Percentiles rank a stretch among this genome's conserved stretches.
Evolutionary conservation across 2,329 filamentous ascomycete species (phyloP).

Genomic region (Daldinia eschscholtzii): DNA sequence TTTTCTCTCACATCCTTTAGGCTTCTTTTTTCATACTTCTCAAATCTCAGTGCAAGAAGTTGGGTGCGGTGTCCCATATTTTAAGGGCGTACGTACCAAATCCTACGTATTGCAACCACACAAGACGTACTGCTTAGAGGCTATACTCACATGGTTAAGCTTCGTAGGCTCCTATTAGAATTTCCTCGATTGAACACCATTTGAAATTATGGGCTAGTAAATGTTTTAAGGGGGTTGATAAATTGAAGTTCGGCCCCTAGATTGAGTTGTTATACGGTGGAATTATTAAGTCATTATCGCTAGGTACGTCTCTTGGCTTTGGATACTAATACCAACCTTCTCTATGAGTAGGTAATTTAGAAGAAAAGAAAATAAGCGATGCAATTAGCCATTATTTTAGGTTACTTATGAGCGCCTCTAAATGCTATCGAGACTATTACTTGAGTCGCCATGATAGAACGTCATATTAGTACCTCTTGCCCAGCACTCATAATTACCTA

Average conservation of each 20-base stretch:
- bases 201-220: no score
- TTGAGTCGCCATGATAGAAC: background rate
- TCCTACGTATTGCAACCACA: background rate
- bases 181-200: no score
- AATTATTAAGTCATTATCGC: background rate
- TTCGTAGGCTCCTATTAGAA: background rate
- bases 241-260: background rate
- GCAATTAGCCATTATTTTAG: background rate
- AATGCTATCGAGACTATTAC: background rate
- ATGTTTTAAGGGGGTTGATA: background rate
- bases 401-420: background rate
- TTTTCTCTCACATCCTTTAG: background rate
- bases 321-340: background rate
- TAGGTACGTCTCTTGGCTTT: background rate
- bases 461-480: conserved; percentile 2
- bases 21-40: background rate
- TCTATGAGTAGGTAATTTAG: background rate
- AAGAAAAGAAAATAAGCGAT: background rate
- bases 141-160: background rate
- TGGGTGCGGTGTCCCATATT: background rate
- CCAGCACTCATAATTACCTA: conserved; percentile 18
- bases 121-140: background rate
- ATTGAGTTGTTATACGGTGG: background rate
- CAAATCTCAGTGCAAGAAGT: background rate
- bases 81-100: background rate